These are phyloP conservation scores for Xenoacremonium recifei DNA, from an alignment of 2,329 filamentous ascomycete species.

Conservation along the genomic window DNA sequence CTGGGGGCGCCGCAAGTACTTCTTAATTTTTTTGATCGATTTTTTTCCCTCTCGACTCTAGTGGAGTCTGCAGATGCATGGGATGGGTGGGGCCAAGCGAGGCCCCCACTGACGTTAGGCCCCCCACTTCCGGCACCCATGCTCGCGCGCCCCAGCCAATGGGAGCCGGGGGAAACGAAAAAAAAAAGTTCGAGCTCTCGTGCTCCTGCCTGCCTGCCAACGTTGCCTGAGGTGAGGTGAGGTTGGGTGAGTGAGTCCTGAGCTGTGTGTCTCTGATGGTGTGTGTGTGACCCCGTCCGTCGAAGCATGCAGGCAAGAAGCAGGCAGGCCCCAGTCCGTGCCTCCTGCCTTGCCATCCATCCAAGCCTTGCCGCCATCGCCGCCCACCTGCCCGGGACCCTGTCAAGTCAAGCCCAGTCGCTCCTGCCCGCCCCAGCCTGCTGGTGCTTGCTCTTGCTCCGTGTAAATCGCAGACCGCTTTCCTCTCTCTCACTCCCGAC, in stretches of 20 bases:
- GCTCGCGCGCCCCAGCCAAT: constrained; percentile 34
- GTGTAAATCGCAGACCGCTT: constrained; percentile 28
- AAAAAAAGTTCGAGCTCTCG: constrained; percentile 39
- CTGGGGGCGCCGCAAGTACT: too few relatives aligned
- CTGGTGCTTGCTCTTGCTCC: too few relatives aligned
- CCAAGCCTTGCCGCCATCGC: constrained; percentile 8
- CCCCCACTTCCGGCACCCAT: constrained; percentile 34
- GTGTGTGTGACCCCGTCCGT: too few relatives aligned
- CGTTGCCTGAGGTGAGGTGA: too few relatives aligned
- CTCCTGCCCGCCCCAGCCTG: too few relatives aligned
- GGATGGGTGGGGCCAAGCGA: constrained; percentile 7
- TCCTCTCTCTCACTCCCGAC: constrained; percentile 16
- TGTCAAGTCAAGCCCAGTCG: too few relatives aligned
- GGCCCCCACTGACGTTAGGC: constrained; percentile 31
- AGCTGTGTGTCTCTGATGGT: constrained; percentile 13
- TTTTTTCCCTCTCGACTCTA: not conserved
- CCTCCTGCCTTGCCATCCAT: not conserved
- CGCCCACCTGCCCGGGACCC: too few relatives aligned
- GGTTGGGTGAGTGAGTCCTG: too few relatives aligned
- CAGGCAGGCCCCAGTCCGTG: constrained; percentile 18
- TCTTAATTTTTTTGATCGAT: not conserved
- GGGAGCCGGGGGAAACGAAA: constrained; percentile 28
- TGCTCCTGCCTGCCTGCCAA: constrained; percentile 24
- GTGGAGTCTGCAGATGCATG: constrained; percentile 17
- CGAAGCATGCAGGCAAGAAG: too few relatives aligned